Base-by-base conservation (phyloP, 1,284 basidiomycete genomes). In the Irpex sp. region DNA sequence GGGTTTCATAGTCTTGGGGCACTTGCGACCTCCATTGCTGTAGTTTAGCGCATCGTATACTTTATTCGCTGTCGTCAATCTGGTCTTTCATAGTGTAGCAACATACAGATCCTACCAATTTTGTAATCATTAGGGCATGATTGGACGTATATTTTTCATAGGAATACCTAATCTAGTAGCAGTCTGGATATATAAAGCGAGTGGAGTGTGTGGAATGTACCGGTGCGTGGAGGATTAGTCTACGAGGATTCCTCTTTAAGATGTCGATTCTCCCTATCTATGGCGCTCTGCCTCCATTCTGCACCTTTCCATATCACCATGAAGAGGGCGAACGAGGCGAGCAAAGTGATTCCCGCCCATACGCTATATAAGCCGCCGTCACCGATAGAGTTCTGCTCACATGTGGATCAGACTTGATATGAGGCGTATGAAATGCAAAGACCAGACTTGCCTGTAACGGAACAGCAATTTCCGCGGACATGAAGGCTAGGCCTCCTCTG, bases 361-460 rank as follows among this genome's bases (percentile, higher is more conserved):
- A 92, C 77, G 0, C 89, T 88, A 71, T 92, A 94, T 59, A 90
- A 77, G 69, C 91, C 91, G 6, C 91, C 92, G 62, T 89, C 86
- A 0, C 86, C 87, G 48, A 87, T 79, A 0, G 78, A 74, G 60
- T 82, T 75, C 76, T 85, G 65, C 11, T 60, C 19, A 48, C 49
- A 21, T 54, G 37, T 21, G 52, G 57, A 49, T 21, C 58, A 19
- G 3, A 47, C 44, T 19, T n/a, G 58, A 21, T 38, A 37, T 61
- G 19, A 19, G 26, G 17, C 2, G 31, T 21, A 19, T 3, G 57
- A 26, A 34, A 36, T 26, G 11, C 21, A 6, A 19, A 48, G 5
- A 55, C 4, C 47, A 54, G 26, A 11, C 72, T 40, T 63, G 85
- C 86, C 79, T 89, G 86, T 31, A 92, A 72, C 0, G 88, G 88